Conservation (phyloP, 1,284 basidiomycete species). For the Phellopilus nigrolimitatus region DNA sequence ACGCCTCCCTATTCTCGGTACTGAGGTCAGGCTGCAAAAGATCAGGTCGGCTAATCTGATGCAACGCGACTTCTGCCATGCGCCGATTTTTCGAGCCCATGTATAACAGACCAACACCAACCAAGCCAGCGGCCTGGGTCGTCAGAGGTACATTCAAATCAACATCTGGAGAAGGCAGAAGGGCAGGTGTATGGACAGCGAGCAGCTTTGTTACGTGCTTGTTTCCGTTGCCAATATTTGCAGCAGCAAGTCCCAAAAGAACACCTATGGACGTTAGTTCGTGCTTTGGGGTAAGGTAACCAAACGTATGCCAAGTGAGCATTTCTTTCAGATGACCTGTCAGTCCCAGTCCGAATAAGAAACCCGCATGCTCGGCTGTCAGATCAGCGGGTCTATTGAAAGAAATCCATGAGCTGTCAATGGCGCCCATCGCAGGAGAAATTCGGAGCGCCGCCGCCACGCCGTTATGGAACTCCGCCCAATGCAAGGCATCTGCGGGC, state of each 20-base stretch:
- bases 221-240: constrained; percentile 87
- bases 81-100: constrained; percentile 83
- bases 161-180: constrained; percentile 82
- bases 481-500: constrained; percentile 66
- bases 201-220: constrained; percentile 86
- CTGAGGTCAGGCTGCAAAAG: constrained; percentile 77
- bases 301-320: constrained; percentile 85
- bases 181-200: constrained; percentile 88
- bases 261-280: constrained; percentile 92
- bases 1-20: constrained; percentile 86
- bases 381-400: constrained; percentile 87
- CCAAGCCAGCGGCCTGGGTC: constrained; percentile 86
- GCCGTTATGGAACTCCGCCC: constrained; percentile 98
- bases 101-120: constrained; percentile 88
- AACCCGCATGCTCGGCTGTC: constrained; percentile 91
- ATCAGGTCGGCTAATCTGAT: constrained; percentile 76
- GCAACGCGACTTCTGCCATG: constrained; percentile 89
- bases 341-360: constrained; percentile 89
- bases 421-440: constrained; percentile 66
- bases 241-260: constrained; percentile 86
- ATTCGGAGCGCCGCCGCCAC: constrained; percentile 88
- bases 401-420: constrained; percentile 91
- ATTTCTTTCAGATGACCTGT: constrained; percentile 87
- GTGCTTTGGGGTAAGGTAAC: constrained; percentile 92
- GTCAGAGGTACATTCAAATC: constrained; percentile 88